phyloP scores from a whole-genome alignment of 345 rosid species.

The Triadica sebifera region DNA sequence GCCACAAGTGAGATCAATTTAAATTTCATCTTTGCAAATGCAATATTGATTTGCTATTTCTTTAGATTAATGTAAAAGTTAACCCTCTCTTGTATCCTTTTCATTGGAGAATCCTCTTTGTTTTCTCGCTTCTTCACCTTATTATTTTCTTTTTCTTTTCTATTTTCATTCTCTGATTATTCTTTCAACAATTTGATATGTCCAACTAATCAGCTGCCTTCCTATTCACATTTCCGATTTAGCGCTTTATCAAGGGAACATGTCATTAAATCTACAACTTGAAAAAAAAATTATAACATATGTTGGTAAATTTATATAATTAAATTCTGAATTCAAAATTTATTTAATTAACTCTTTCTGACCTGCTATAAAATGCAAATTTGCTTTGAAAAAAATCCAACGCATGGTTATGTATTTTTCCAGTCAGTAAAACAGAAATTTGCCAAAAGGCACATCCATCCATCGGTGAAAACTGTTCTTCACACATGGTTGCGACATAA shows the following conservation, averaged over 20 bases:
- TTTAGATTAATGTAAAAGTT: slow-evolving; percentile 3
- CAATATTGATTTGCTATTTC: background rate
- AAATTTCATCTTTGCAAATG: background rate
- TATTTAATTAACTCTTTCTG: too few relatives aligned
- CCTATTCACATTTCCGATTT: background rate
- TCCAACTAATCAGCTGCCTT: background rate
- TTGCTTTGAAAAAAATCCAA: too few relatives aligned
- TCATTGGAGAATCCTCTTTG: background rate
- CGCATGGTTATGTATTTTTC: too few relatives aligned
- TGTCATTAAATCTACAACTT: too few relatives aligned
- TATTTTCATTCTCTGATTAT: too few relatives aligned
- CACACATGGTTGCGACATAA: background rate
- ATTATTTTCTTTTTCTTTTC: background rate
- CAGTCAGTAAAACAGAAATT: too few relatives aligned
- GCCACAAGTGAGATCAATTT: slow-evolving; percentile 33
- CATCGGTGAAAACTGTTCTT: background rate
- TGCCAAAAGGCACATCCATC: background rate
- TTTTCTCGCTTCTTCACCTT: background rate
- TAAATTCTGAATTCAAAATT: too few relatives aligned
- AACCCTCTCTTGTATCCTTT: background rate
- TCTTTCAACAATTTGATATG: background rate
- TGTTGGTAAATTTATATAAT: too few relatives aligned
- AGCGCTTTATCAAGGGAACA: too few relatives aligned
- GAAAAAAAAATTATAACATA: too few relatives aligned
- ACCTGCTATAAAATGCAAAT: too few relatives aligned